A percentile compares a stretch with the other conserved stretches of the same genome.
Conservation (phyloP, 768 basidiomycete genomes). For the Kwoniella pini region DNA sequence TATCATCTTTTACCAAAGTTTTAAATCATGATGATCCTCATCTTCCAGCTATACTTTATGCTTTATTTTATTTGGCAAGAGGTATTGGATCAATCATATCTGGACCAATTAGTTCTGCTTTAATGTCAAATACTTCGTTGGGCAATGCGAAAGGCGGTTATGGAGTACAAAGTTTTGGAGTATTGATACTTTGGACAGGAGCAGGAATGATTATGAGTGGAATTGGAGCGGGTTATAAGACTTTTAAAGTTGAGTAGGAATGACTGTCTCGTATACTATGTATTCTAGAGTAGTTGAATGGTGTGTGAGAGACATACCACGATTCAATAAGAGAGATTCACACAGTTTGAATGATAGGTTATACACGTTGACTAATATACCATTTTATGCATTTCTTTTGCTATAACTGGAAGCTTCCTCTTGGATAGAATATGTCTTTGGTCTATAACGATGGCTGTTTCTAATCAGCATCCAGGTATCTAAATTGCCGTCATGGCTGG, state of each 20-base stretch:
- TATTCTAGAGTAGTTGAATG: no score
- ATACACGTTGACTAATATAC: no score
- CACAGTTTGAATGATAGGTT: no score
- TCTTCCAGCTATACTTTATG: slow-evolving; percentile 31
- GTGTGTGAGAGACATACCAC: no score
- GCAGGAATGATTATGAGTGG: slow-evolving; percentile 25
- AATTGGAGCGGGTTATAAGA: slow-evolving; percentile 33
- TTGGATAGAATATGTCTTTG: no score
- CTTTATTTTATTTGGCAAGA: slow-evolving; percentile 34
- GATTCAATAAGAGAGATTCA: no score
- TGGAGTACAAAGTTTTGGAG: slow-evolving; percentile 31
- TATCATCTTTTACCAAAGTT: neutral
- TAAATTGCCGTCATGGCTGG: no score
- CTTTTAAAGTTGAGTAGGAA: slow-evolving; percentile 24
- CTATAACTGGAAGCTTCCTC: no score
- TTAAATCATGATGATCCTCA: slow-evolving; percentile 27
- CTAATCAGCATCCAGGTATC: no score
- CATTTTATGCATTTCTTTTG: no score
- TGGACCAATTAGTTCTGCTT: slow-evolving; percentile 28
- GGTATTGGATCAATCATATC: slow-evolving; percentile 31
- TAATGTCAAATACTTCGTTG: slow-evolving; percentile 12
- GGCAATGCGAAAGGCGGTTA: slow-evolving; percentile 28
- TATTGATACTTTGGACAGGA: slow-evolving; percentile 33
- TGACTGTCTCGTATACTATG: no score
- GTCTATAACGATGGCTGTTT: no score